Conservation (phyloP, 1,284 basidiomycete genomes). For the Ustilago sp. region DNA sequence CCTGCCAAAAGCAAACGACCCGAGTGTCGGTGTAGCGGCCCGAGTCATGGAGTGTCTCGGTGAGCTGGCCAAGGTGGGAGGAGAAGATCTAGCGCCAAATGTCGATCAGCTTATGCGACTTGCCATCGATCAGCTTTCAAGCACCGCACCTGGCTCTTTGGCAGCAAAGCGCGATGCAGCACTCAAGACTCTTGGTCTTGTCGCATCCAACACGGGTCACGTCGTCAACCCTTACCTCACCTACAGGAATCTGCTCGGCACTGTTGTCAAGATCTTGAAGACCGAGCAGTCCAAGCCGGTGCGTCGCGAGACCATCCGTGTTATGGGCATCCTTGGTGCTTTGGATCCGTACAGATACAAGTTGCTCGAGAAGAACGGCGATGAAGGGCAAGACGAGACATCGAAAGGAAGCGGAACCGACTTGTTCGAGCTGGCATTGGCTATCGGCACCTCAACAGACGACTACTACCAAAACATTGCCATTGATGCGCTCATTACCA, state of each 20-base stretch:
- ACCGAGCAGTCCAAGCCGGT: slow-evolving; percentile 79
- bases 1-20: slow-evolving; percentile 86
- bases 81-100: slow-evolving; percentile 87
- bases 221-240: slow-evolving; percentile 92
- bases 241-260: slow-evolving; percentile 87
- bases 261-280: slow-evolving; percentile 86
- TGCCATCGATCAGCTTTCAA: slow-evolving; percentile 87
- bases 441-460: slow-evolving; percentile 73
- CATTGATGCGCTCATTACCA: slow-evolving; percentile 86
- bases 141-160: slow-evolving; percentile 70
- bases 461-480: slow-evolving; percentile 99
- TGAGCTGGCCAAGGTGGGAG: slow-evolving; percentile 91
- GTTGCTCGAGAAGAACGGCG: slow-evolving; percentile 80
- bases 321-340: slow-evolving; percentile 96
- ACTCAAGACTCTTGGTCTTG: slow-evolving; percentile 90
- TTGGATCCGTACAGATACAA: slow-evolving; percentile 93
- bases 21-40: slow-evolving; percentile 87
- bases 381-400: slow-evolving; percentile 75
- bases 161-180: slow-evolving; percentile 82
- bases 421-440: slow-evolving; percentile 74
- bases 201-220: slow-evolving; percentile 95
- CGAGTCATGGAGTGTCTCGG: slow-evolving; percentile 94
- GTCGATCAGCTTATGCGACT: slow-evolving; percentile 89
- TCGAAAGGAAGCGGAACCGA: slow-evolving; percentile 73
- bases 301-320: slow-evolving; percentile 88